phyloP scores from a whole-genome alignment of 345 rosid genomes.

The Citrus maxima region DNA sequence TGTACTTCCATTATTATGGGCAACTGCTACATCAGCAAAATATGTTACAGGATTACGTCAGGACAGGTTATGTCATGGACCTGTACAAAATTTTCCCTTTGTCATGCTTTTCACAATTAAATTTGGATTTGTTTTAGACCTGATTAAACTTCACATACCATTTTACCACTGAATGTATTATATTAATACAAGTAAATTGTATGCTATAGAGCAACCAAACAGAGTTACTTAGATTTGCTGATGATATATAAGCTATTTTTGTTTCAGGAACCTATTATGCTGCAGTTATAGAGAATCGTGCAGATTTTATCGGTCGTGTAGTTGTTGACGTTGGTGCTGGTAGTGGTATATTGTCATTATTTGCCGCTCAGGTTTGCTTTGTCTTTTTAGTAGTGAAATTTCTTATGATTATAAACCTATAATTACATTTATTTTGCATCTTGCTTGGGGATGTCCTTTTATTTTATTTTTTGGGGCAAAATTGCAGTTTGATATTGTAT shows the following conservation, averaged over 20 bases:
- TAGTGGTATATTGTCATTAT: conserved; percentile 93
- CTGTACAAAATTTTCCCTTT: conserved; percentile 6
- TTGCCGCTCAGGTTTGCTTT: conserved; percentile 90
- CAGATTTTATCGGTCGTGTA: conserved; percentile 82
- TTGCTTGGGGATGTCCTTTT: background rate
- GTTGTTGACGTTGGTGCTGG: conserved; percentile 99
- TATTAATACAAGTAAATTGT: background rate
- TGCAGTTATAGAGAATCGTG: conserved; percentile 93
- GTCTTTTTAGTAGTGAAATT: background rate
- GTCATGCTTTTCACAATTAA: background rate
- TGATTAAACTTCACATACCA: background rate
- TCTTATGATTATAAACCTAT: background rate
- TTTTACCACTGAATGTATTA: background rate
- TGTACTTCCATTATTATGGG: conserved; percentile 98
- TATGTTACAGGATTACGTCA: conserved; percentile 97
- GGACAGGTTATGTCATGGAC: conserved; percentile 66
- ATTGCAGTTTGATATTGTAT: conserved; percentile 7
- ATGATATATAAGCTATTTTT: conserved; percentile 5
- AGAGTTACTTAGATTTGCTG: background rate
- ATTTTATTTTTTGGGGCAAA: background rate
- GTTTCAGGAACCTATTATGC: conserved; percentile 93
- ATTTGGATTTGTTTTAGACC: conserved; percentile 7
- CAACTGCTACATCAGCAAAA: conserved; percentile 96
- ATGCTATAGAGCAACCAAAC: background rate
- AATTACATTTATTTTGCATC: background rate